Evolutionary conservation across 306 rosid species (phyloP).

Genomic region (Lathyrus aphaca): DNA sequence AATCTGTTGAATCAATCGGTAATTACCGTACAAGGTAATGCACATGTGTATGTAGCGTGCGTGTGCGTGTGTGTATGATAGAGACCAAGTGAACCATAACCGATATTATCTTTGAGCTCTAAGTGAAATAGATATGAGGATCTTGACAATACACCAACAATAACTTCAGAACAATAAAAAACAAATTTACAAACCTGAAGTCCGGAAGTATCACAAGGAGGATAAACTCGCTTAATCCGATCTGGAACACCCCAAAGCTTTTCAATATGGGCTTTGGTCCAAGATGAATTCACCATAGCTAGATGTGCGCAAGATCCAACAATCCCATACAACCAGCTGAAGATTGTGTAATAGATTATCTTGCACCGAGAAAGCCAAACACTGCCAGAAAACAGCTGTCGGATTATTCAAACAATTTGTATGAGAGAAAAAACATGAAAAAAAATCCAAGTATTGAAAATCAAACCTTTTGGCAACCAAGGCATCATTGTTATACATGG

Average conservation of each 20-base stretch:
- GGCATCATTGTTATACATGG: conserved; percentile 80
- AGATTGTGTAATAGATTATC: conserved; percentile 70
- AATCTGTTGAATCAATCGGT: conserved; percentile 36
- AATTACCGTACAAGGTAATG: conserved; percentile 30
- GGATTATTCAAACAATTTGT: neutral
- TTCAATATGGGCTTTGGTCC: conserved; percentile 87
- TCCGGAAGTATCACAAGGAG: conserved; percentile 93
- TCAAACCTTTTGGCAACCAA: conserved; percentile 66
- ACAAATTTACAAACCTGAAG: conserved; percentile 66
- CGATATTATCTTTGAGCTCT: neutral
- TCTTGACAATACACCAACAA: conserved; percentile 15
- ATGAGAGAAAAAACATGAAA: neutral
- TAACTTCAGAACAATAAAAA: conserved; percentile 31
- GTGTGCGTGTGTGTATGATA: neutral
- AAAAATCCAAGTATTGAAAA: conserved; percentile 7
- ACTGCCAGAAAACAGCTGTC: conserved; percentile 57
- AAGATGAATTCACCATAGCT: conserved; percentile 94
- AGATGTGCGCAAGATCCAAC: conserved; percentile 91
- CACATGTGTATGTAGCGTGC: neutral
- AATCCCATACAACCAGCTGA: conserved; percentile 80
- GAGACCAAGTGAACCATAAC: too few relatives aligned
- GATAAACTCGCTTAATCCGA: conserved; percentile 81
- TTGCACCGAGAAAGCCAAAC: conserved; percentile 81
- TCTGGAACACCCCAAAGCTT: conserved; percentile 77
- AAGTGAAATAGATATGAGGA: neutral